Evolutionary conservation across 2,329 filamentous ascomycete genomes (phyloP).

Genomic region (Aspergillus tanneri): DNA sequence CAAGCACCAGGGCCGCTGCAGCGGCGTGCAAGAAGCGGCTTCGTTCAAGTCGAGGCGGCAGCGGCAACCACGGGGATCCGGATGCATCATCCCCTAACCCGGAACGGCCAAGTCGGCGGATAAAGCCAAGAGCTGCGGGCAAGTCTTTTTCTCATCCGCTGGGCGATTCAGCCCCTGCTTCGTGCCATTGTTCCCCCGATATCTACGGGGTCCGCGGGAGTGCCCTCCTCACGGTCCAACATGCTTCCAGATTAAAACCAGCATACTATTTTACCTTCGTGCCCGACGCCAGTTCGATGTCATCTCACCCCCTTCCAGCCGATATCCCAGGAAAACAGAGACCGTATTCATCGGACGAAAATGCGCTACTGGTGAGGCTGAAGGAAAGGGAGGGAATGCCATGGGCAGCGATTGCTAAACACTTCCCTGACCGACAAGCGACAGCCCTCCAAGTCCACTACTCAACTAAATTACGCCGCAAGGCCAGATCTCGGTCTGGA

Average conservation of each 20-base stretch:
- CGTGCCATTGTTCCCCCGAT: background rate
- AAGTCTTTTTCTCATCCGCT: background rate
- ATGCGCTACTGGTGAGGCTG: conserved; percentile 16
- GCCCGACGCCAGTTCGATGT: background rate
- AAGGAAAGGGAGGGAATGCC: conserved; percentile 19
- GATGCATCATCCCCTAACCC: conserved; percentile 4
- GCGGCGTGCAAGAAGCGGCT: too few species aligned
- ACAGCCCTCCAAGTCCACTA: conserved; percentile 19
- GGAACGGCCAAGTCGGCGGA: conserved; percentile 9
- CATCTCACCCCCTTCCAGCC: background rate
- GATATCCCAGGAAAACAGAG: conserved; percentile 6
- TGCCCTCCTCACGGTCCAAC: background rate
- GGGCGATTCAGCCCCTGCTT: background rate
- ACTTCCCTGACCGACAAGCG: conserved; percentile 16
- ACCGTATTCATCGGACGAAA: conserved; percentile 16
- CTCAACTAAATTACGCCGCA: conserved; percentile 14
- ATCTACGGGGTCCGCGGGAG: background rate
- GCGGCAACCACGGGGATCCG: conserved; percentile 2
- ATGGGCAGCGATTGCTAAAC: conserved; percentile 15
- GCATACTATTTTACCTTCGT: background rate
- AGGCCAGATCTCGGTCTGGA: background rate
- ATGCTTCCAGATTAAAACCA: background rate
- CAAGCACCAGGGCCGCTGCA: too few species aligned
- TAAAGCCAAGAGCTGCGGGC: conserved; percentile 12
- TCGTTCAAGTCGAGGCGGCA: background rate